These are phyloP conservation scores for Odonthalia washingtoniensis DNA, from an alignment of 31 red algal species.

Conservation along the genomic window DNA sequence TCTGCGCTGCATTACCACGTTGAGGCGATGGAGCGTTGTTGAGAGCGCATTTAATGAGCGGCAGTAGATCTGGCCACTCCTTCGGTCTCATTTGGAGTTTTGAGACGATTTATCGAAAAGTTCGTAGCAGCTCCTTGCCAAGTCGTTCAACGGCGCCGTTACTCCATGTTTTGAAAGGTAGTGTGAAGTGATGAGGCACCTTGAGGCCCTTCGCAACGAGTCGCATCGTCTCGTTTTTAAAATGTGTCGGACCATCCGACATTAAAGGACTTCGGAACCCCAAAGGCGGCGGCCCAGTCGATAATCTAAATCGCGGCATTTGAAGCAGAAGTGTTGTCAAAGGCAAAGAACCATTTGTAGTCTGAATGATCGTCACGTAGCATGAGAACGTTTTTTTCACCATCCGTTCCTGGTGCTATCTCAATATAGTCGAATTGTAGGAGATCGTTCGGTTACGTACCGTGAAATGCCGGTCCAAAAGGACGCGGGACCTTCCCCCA, in stretches of 20 bases:
- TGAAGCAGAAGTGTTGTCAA: neutral
- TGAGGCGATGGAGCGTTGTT: slow-evolving; percentile 3
- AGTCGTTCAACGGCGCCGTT: neutral
- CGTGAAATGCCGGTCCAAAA: slow-evolving; percentile 10
- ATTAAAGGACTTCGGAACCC: neutral
- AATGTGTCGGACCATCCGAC: too few species aligned
- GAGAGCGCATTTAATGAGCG: slow-evolving; percentile 6
- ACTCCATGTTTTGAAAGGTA: slow-evolving; percentile 20
- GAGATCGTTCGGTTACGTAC: neutral
- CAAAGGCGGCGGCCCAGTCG: slow-evolving; percentile 1
- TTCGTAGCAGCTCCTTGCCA: neutral
- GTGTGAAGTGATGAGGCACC: slow-evolving; percentile 15
- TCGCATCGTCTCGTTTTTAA: neutral
- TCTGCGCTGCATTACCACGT: neutral
- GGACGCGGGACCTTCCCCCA: slow-evolving; percentile 12
- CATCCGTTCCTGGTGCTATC: neutral
- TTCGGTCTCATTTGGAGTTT: neutral
- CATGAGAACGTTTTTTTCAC: slow-evolving; percentile 14
- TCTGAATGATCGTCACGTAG: too few species aligned
- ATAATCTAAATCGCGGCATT: neutral
- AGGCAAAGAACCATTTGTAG: slow-evolving; percentile 12
- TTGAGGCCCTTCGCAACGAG: neutral
- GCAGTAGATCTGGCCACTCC: neutral
- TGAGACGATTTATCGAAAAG: neutral
- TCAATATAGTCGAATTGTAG: slow-evolving; percentile 44